Evolutionary conservation across 192 early-diverging fungal genomes (phyloP).

Genomic region (Kickxella alabastrina): DNA sequence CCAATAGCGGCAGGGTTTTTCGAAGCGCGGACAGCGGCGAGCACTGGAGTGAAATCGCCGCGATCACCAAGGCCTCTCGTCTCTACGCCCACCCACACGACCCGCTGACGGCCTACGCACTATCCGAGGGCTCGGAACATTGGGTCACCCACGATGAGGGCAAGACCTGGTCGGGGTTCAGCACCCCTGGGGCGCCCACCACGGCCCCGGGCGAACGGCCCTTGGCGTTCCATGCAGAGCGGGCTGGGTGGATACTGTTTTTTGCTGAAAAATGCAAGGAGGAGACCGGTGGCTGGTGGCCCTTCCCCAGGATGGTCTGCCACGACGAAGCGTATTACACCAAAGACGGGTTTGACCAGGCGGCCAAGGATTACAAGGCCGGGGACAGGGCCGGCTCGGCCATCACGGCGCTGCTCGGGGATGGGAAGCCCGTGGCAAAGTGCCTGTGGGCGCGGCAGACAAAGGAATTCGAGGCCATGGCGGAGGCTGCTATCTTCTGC

Average conservation of each 20-base stretch:
- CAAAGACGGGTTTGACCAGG: slow-evolving; percentile 61
- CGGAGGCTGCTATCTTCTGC: slow-evolving; percentile 72
- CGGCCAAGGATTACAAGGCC: slow-evolving; percentile 53
- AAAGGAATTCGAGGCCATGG: slow-evolving; percentile 56
- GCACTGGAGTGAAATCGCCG: slow-evolving; percentile 52
- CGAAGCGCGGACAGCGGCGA: slow-evolving; percentile 68
- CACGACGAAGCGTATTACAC: slow-evolving; percentile 67
- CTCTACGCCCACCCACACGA: slow-evolving; percentile 68
- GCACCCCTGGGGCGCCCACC: slow-evolving; percentile 34
- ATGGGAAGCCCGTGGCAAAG: slow-evolving; percentile 48
- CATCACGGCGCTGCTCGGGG: slow-evolving; percentile 25
- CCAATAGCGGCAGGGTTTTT: slow-evolving; percentile 50
- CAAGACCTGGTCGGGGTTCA: slow-evolving; percentile 41
- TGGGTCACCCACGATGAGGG: slow-evolving; percentile 51
- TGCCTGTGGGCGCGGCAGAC: slow-evolving; percentile 74
- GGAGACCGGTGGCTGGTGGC: slow-evolving; percentile 48
- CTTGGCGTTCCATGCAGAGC: slow-evolving; percentile 66
- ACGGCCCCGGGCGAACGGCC: slow-evolving; percentile 40
- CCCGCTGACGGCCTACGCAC: slow-evolving; percentile 48
- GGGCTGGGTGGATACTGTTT: slow-evolving; percentile 64
- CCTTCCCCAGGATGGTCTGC: slow-evolving; percentile 51
- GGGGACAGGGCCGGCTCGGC: slow-evolving; percentile 23
- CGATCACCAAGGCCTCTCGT: too few species aligned
- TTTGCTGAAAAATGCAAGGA: slow-evolving; percentile 54
- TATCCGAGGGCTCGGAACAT: slow-evolving; percentile 31